Base-by-base conservation (phyloP, 148 eudicot genomes). In the Rhododendron griersonianum region DNA sequence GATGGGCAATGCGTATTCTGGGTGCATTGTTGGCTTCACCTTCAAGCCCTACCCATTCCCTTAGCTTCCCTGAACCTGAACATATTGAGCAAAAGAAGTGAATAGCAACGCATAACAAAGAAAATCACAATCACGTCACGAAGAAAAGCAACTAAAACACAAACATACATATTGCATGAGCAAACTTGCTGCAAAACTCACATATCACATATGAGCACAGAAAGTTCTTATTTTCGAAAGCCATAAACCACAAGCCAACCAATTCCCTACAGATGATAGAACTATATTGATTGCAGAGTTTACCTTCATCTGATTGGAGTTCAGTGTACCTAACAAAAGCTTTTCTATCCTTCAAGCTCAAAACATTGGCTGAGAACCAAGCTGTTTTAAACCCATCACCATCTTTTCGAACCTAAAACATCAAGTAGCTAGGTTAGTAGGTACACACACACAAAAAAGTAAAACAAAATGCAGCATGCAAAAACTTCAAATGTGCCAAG, bases 301-400 rank as follows among this genome's bases (percentile, higher is more conserved):
- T 87, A 97, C 96, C 98, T 87, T 94, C 92, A 78, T 89, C 98
- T 57, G 93, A 90, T 84, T 88, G 87, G 78, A 93, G 91, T 85
- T 90, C 91, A 45, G 80, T 89, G 88, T 93, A 97, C 81, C 89
- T 90, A 71, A 95, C 95, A 87, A 88, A 88, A 59, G 96, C 98
- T 88, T 92, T 92, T 87, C 92, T 93, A 86, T 89, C 92, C 76
- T 93, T 90, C 86, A 94, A n/a, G 82, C 81, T 89, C 89, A 94
- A 83, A 21, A 95, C 90, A 83, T 76, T 90, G 80, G 98, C 99
- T 35, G 96, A 86, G 89, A 92, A 95, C 99, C 99, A 97, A 73
- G 93, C 98, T 45, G 91, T 87, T 85, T 88, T 92, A 81, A 81
- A 78, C 80, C 91, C 87, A 81, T 88, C 91, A 82, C 89, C 89